phyloP scores from a whole-genome alignment of 352 stramenopile species.

The Globisporangium lucens region DNA sequence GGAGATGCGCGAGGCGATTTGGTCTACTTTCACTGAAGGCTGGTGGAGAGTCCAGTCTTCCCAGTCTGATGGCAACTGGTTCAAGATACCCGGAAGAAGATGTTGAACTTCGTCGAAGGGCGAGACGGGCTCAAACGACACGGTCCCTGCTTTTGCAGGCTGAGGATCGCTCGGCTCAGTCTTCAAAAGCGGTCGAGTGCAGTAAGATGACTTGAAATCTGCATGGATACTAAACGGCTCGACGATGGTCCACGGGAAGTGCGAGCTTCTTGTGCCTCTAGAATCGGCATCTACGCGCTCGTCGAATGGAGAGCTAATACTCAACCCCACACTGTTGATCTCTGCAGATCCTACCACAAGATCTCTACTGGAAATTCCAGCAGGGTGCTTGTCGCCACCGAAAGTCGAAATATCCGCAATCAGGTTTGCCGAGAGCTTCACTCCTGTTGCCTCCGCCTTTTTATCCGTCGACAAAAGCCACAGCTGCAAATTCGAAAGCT shows the following conservation, averaged over 20 bases:
- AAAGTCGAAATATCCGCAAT: conserved; percentile 12
- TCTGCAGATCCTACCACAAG: conserved; percentile 25
- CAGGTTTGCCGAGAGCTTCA: conserved; percentile 43
- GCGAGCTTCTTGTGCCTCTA: conserved; percentile 5
- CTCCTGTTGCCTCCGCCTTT: conserved; percentile 47
- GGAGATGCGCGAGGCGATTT: conserved; percentile 55
- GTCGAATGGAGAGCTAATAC: conserved; percentile 27
- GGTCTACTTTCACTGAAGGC: conserved; percentile 37
- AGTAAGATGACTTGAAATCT: conserved; percentile 13
- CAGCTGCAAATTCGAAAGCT: conserved; percentile 52
- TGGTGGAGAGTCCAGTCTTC: conserved; percentile 44
- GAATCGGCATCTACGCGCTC: conserved; percentile 8
- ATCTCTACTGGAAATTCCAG: conserved; percentile 1
- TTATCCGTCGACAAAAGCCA: conserved; percentile 70
- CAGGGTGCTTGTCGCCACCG: background rate
- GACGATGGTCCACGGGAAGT: conserved; percentile 42
- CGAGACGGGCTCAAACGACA: conserved; percentile 4
- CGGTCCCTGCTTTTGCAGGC: background rate
- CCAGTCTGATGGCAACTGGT: conserved; percentile 37
- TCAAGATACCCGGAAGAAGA: conserved; percentile 16
- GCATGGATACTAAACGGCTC: conserved; percentile 44
- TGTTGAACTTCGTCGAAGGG: conserved; percentile 2
- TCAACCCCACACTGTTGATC: conserved; percentile 36
- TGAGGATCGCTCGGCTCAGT: background rate
- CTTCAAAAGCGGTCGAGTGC: background rate